Evolutionary conservation across 495 filamentous ascomycete species (phyloP).

Genomic region (Trichoderma gamsii): DNA sequence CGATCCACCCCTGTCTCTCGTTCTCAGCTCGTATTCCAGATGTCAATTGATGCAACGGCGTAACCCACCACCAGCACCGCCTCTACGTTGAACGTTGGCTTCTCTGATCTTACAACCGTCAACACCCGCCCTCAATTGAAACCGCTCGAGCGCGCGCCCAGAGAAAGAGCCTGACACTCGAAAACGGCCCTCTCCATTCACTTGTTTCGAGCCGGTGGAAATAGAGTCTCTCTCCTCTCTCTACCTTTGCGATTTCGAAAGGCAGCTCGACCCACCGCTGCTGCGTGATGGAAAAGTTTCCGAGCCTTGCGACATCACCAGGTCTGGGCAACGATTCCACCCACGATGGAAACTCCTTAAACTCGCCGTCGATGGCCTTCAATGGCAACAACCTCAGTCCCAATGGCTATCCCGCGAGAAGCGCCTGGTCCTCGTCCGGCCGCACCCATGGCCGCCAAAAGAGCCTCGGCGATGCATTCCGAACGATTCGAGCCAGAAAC

Average conservation of each 20-base stretch:
- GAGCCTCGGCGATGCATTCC: slow-evolving; percentile 80
- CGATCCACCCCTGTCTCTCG: not conserved
- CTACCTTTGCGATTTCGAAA: not conserved
- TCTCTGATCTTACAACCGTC: not conserved
- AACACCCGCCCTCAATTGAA: too few relatives aligned
- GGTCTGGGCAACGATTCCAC: not conserved
- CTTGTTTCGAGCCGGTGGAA: not conserved
- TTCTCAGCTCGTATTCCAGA: not conserved
- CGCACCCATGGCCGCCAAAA: slow-evolving; percentile 62
- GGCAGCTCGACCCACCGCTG: not conserved
- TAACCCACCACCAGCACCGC: not conserved
- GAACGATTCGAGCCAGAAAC: slow-evolving; percentile 66
- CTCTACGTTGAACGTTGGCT: not conserved
- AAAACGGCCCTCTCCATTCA: not conserved
- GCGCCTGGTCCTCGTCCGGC: not conserved
- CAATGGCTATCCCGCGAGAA: not conserved
- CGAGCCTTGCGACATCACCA: not conserved
- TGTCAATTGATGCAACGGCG: not conserved
- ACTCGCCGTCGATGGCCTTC: not conserved
- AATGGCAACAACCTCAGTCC: not conserved
- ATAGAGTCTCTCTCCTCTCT: not conserved
- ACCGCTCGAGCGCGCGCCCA: too few relatives aligned
- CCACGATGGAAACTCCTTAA: not conserved
- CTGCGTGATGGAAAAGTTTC: slow-evolving; percentile 6
- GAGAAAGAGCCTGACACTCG: not conserved